Evolutionary conservation across 2,329 filamentous ascomycete species (phyloP), one percentile per base, ranked within the genome.

Genomic region (Boeremia exigua): DNA sequence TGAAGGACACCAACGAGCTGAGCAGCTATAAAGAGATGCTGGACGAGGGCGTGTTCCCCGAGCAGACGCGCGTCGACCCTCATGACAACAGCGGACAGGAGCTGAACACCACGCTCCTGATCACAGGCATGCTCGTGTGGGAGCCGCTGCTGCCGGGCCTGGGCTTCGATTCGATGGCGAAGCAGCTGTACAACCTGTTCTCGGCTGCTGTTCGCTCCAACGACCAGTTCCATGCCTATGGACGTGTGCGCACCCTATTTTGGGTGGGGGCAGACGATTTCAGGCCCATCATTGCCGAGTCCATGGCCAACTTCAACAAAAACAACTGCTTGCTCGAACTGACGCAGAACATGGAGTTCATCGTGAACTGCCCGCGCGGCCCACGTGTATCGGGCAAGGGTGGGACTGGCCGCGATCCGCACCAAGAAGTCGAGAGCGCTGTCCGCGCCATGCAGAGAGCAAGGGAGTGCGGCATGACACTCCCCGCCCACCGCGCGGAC

Each of bases 211-310:
- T 90, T 50, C 81, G 85, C 58, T 77, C 80, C 2, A 80, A 85
- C 45, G 75, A 79, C 0, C 79, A 88, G 0, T 85, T 96, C 63
- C 89, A 96, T 65, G 80, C 81, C 27, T 93, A 92, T 70, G 94
- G 94, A 3, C 83, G 88, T 15, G 87, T 96, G 3, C 86, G 92
- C 44, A 88, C 94, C 80, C 81, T 98, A 1, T 71, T 93, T 34
- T 93, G 92, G 87, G 68, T 87, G 3, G 81, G 84, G 1, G 79
- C 87, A 38, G 78, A 83, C 0, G 88, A 91, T 52, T 86, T 86
- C 60, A 66, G 75, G 6, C 59, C 73, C 1, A 62, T 91, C 1
- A 55, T 96, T 7, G 89, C 93, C 0, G 83, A 48, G 77, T 78
- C 63, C 2, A 69, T 89, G 2, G 73, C 79, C 30, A 73, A 78